These are phyloP conservation scores for Malassezia obtusa DNA, from an alignment of 1,284 basidiomycete genomes.

Conservation along the genomic window DNA sequence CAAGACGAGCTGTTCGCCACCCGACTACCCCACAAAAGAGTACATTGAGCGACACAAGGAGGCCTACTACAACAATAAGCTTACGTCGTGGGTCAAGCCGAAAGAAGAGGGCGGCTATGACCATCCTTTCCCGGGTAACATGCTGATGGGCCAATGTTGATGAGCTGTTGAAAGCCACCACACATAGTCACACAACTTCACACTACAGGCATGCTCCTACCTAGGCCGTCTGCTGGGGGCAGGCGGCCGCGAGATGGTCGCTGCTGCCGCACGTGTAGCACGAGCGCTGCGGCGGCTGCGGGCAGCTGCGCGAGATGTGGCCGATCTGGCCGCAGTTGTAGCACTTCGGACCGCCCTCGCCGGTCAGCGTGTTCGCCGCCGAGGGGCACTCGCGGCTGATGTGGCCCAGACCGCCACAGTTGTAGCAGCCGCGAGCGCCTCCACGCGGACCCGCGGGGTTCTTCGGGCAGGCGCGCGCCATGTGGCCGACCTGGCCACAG, in stretches of 20 bases:
- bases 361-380: constrained; percentile 21
- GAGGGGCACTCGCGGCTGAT: constrained; percentile 41
- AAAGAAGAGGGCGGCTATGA: constrained; percentile 25
- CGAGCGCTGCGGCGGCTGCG: constrained; percentile 35
- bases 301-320: constrained; percentile 40
- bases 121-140: constrained; percentile 24
- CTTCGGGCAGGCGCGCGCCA: constrained; percentile 38
- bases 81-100: constrained; percentile 34
- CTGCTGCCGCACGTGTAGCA: constrained; percentile 28
- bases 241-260: constrained; percentile 15
- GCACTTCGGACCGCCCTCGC: constrained; percentile 28
- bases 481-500: constrained; percentile 30
- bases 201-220: background rate
- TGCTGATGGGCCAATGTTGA: constrained; percentile 23
- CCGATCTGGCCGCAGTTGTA: constrained; percentile 44
- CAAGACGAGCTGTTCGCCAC: constrained; percentile 49
- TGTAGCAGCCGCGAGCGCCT: constrained; percentile 33
- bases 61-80: constrained; percentile 39
- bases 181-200: constrained; percentile 8
- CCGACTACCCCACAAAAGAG: constrained; percentile 34
- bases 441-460: constrained; percentile 18
- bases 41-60: constrained; percentile 42
- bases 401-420: constrained; percentile 44
- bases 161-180: constrained; percentile 19
- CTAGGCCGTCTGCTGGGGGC: constrained; percentile 12